phyloP scores from a whole-genome alignment of 106 monocot species.

The Allium fistulosum region DNA sequence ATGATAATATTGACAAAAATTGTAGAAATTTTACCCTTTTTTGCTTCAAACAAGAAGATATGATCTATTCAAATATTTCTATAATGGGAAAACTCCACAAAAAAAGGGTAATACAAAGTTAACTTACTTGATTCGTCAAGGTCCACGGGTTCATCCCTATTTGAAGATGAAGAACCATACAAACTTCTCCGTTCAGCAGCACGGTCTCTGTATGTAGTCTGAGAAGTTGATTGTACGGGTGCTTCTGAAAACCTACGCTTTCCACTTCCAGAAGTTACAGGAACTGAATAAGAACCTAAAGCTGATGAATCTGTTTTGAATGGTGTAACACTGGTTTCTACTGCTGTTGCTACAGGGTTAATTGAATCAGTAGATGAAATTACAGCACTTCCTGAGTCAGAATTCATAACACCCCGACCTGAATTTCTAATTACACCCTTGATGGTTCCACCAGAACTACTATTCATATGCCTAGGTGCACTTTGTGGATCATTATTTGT shows the following conservation, averaged over 20 bases:
- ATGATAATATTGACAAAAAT: too few species aligned
- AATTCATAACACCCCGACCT: slow-evolving; percentile 60
- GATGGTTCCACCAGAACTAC: slow-evolving; percentile 49
- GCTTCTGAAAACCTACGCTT: slow-evolving; percentile 90
- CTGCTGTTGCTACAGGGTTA: background rate
- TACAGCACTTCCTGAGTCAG: slow-evolving; percentile 30
- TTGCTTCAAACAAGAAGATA: too few species aligned
- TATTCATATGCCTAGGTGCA: slow-evolving; percentile 37
- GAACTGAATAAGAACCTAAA: slow-evolving; percentile 52
- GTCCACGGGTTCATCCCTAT: slow-evolving; percentile 30
- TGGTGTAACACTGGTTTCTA: slow-evolving; percentile 21
- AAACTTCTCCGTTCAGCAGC: slow-evolving; percentile 91
- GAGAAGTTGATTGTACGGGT: slow-evolving; percentile 46
- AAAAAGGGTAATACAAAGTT: background rate
- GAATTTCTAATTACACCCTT: slow-evolving; percentile 84
- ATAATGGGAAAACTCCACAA: background rate
- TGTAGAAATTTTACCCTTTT: too few species aligned
- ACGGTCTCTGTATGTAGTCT: slow-evolving; percentile 75
- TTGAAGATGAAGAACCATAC: slow-evolving; percentile 75
- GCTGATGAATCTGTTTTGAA: slow-evolving; percentile 88
- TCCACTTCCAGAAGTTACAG: slow-evolving; percentile 38
- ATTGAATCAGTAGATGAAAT: slow-evolving; percentile 7
- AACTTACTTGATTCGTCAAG: slow-evolving; percentile 81
- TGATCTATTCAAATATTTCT: too few species aligned
- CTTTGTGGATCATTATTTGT: slow-evolving; percentile 23